Evolutionary conservation across 1,139 yeast genomes (phyloP), one percentile per base, ranked within the genome.

Genomic region (Spathaspora sp.): DNA sequence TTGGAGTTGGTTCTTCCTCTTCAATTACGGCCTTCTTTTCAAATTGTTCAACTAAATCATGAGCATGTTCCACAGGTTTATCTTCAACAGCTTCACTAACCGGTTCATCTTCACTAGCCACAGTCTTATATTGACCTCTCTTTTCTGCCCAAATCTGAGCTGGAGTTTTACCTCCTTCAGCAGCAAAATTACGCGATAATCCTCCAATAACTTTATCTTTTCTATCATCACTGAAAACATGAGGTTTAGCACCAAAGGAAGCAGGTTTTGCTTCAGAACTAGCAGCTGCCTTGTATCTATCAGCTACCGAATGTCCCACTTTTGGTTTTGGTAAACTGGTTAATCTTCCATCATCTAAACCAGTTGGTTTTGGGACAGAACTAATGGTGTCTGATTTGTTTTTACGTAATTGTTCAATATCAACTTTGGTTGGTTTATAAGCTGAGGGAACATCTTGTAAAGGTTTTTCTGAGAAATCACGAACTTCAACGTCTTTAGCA

Each of bases 91-190:
- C 48, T 34, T 52, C 51, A 4, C 44, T 26, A 8, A 18, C 41
- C 6, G 59, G 61, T 43, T 62, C 56, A 13, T 57, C 65, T 13
- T 57, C 65, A 1, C 56, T 60, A 23, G 57, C 54, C 41, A 76
- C 81, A 36, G 73, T 72, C 56, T 73, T 78, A 57, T 71, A 80
- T 56, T 81, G 77, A 43, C 88, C 93, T 63, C 85, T 84, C 73
- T 84, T 89, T 64, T 89, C 97, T 17, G 97, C 97, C 97, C 97
- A 90, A 34, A 88, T 61, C 67, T 90, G 97, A 33, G 97, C 97
- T 26, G 98, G 97, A 3, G 96, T 87, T 68, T 89, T 88, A 50
- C 96, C 97, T 48, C 78, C 81, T 53, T 79, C 80, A 43, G 88
- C 73, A 50, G 82, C 95, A 63, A 82, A 86, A 61, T 85, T 79